A percentile compares a stretch with the other conserved stretches of the same genome.
Conservation (phyloP, 1,284 basidiomycete genomes). For the Pascua sp. region DNA sequence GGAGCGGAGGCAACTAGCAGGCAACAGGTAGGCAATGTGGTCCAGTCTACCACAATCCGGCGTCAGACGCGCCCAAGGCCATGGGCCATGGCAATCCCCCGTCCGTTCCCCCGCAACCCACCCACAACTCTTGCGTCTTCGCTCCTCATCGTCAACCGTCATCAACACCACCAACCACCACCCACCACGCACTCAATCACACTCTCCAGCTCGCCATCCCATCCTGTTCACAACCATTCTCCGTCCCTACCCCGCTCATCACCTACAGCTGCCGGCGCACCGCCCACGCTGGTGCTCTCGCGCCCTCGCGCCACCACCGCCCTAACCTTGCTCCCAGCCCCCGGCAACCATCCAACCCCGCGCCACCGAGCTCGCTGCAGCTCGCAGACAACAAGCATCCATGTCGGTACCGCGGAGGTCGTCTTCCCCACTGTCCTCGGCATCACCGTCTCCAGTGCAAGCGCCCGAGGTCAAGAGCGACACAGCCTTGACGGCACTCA, state of each 20-base stretch:
- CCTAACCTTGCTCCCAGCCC: background rate
- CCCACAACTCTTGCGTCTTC: too few species aligned
- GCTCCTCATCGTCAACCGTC: too few species aligned
- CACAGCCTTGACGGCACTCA: slow-evolving; percentile 1
- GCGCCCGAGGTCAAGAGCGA: slow-evolving; percentile 5
- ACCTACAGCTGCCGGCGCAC: too few species aligned
- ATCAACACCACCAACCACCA: too few species aligned
- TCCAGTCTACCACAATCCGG: background rate
- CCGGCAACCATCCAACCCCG: background rate
- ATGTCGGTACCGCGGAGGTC: slow-evolving; percentile 22
- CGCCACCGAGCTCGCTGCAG: background rate
- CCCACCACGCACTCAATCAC: too few species aligned
- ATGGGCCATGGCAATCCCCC: too few species aligned
- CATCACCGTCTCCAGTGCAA: slow-evolving; percentile 17
- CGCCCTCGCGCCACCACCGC: background rate
- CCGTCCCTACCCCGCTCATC: too few species aligned
- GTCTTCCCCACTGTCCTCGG: slow-evolving; percentile 21
- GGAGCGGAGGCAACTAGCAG: background rate
- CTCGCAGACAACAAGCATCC: background rate
- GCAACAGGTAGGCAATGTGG: background rate
- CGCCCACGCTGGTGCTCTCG: too few species aligned
- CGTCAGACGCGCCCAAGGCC: background rate
- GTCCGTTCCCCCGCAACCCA: too few species aligned
- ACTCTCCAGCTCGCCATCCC: too few species aligned
- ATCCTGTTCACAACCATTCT: too few species aligned